A percentile compares a stretch with the other conserved stretches of the same genome.
Evolutionary conservation across 176 grass and related monocot genomes (phyloP).

Genomic region (Typha latifolia): DNA sequence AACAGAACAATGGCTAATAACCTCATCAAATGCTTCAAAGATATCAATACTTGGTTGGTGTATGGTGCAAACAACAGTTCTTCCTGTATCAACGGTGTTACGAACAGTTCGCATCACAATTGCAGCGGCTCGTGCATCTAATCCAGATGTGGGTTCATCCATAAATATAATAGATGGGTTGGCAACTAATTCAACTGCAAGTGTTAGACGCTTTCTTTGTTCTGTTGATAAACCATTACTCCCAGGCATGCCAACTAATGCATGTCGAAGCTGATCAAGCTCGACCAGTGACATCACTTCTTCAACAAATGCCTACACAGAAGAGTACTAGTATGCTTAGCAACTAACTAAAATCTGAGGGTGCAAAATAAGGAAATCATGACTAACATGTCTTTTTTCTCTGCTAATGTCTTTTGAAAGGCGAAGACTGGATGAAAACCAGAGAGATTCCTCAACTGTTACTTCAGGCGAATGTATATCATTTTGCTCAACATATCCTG

Average conservation of each 20-base stretch:
- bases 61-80: slow-evolving; percentile 73
- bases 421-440: slow-evolving; percentile 64
- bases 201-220: slow-evolving; percentile 75
- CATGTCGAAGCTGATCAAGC: slow-evolving; percentile 49
- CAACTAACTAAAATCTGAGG: not conserved
- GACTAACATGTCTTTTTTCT: slow-evolving; percentile 40
- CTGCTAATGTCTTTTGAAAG: slow-evolving; percentile 40
- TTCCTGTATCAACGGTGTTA: slow-evolving; percentile 68
- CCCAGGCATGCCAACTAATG: slow-evolving; percentile 59
- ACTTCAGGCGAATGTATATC: slow-evolving; percentile 80
- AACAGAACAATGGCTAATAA: slow-evolving; percentile 7
- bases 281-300: slow-evolving; percentile 70
- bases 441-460: slow-evolving; percentile 66
- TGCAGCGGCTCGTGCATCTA: slow-evolving; percentile 70
- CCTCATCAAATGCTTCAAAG: slow-evolving; percentile 92
- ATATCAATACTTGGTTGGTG: slow-evolving; percentile 76
- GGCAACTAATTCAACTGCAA: slow-evolving; percentile 75
- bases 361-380: not conserved
- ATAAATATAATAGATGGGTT: slow-evolving; percentile 83
- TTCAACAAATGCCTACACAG: slow-evolving; percentile 57
- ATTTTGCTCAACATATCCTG: slow-evolving; percentile 88
- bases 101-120: slow-evolving; percentile 77
- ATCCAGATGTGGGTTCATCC: slow-evolving; percentile 70
- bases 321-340: slow-evolving; percentile 1
- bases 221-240: slow-evolving; percentile 60